phyloP scores from a whole-genome alignment of 2,329 filamentous ascomycete species.

The Hypocrella siamensis region DNA sequence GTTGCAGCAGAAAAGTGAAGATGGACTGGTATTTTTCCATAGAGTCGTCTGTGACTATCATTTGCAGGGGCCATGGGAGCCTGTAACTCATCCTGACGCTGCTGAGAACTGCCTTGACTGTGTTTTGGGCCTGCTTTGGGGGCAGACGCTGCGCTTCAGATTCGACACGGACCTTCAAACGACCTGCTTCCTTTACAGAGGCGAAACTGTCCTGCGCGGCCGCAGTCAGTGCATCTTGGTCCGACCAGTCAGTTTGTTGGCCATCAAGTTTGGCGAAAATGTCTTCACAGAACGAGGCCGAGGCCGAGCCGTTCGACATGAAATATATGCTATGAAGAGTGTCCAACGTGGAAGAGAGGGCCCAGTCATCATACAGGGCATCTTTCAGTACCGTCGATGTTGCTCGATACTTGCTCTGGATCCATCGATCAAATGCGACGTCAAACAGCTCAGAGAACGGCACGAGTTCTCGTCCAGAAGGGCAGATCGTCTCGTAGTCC shows the following conservation, averaged over 20 bases:
- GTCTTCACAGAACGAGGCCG: constrained; percentile 47
- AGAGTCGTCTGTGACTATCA: constrained; percentile 54
- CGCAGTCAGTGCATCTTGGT: constrained; percentile 68
- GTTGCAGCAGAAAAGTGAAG: constrained; percentile 63
- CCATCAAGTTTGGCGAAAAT: constrained; percentile 64
- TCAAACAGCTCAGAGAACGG: constrained; percentile 66
- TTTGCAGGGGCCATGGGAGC: constrained; percentile 50
- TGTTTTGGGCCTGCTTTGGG: constrained; percentile 32
- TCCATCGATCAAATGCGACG: constrained; percentile 57
- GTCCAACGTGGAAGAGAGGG: constrained; percentile 47
- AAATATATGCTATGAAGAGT: constrained; percentile 61
- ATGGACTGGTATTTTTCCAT: constrained; percentile 54
- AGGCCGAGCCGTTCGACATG: constrained; percentile 55
- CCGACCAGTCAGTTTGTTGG: constrained; percentile 49
- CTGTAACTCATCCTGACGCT: constrained; percentile 52
- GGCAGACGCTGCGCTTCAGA: constrained; percentile 22
- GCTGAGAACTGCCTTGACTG: constrained; percentile 41
- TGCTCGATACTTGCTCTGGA: constrained; percentile 56
- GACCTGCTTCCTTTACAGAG: constrained; percentile 38
- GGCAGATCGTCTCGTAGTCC: constrained; percentile 41
- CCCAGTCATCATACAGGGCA: constrained; percentile 53
- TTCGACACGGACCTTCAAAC: constrained; percentile 42
- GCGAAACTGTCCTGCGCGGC: constrained; percentile 59
- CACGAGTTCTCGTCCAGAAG: constrained; percentile 29
- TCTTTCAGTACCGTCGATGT: constrained; percentile 51